Conservation (phyloP, 2,329 filamentous ascomycete genomes). For the Dothistroma septosporum region DNA sequence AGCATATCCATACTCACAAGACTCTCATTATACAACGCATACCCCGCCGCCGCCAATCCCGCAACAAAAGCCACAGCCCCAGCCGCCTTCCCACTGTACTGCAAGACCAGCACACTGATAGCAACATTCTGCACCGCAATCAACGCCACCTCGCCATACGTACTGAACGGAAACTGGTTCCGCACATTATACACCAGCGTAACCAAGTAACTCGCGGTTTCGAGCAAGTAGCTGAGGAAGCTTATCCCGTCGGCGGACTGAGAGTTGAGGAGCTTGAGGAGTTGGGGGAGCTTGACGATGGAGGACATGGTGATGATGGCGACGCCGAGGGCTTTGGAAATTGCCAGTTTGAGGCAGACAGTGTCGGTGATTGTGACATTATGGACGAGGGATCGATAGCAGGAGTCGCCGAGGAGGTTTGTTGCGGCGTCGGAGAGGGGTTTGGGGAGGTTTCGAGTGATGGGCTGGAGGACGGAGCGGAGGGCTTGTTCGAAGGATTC, state of each 20-base stretch:
- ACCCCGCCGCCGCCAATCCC: slow-evolving; percentile 64
- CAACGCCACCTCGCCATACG: slow-evolving; percentile 89
- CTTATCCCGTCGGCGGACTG: slow-evolving; percentile 78
- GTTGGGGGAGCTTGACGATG: slow-evolving; percentile 95
- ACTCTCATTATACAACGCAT: slow-evolving; percentile 64
- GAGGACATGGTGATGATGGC: slow-evolving; percentile 87
- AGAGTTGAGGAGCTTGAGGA: slow-evolving; percentile 81
- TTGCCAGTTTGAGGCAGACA: slow-evolving; percentile 79
- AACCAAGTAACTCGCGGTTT: slow-evolving; percentile 83
- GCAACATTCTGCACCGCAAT: slow-evolving; percentile 90
- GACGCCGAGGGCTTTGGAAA: slow-evolving; percentile 89
- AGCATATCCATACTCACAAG: slow-evolving; percentile 64
- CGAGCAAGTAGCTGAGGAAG: slow-evolving; percentile 87
- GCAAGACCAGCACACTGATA: slow-evolving; percentile 80
- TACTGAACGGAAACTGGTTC: slow-evolving; percentile 90
- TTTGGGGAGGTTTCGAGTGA: slow-evolving; percentile 54
- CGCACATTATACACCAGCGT: slow-evolving; percentile 88
- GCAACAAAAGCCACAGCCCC: slow-evolving; percentile 75
- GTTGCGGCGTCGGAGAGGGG: slow-evolving; percentile 71
- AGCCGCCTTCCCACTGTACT: slow-evolving; percentile 66
- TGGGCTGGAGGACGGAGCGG: slow-evolving; percentile 41
- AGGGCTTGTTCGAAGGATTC: slow-evolving; percentile 44
- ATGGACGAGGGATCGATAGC: slow-evolving; percentile 82
- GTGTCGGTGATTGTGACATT: slow-evolving; percentile 74
- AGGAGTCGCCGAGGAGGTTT: slow-evolving; percentile 74